Conservation (phyloP, 352 stramenopile genomes). For the Phytophthora palmivora region DNA sequence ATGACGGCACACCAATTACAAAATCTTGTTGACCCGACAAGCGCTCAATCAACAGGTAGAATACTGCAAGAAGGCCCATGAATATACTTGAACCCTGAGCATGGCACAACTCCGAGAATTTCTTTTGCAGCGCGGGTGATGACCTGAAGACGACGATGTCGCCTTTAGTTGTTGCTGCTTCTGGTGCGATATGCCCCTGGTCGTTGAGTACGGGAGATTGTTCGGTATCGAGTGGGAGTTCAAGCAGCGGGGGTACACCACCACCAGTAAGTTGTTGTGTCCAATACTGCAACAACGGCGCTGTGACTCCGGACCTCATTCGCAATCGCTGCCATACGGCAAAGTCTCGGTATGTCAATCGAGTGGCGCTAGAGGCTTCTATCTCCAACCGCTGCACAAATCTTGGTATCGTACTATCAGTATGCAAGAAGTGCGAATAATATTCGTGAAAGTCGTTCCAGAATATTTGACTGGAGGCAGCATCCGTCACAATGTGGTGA, state of each 20-base stretch:
- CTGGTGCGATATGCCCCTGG: not conserved
- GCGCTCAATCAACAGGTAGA: constrained; percentile 53
- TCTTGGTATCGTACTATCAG: not conserved
- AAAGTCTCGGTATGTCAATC: constrained; percentile 57
- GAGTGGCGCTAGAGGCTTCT: constrained; percentile 1
- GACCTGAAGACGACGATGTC: constrained; percentile 48
- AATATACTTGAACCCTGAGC: constrained; percentile 51
- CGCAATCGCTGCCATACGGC: constrained; percentile 49
- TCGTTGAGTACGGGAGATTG: not conserved
- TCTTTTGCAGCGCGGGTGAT: constrained; percentile 29
- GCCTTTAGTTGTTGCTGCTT: constrained; percentile 11
- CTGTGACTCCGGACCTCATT: constrained; percentile 43
- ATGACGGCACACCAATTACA: constrained; percentile 51
- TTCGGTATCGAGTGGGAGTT: constrained; percentile 50
- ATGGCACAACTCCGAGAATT: constrained; percentile 42
- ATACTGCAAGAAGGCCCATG: constrained; percentile 55
- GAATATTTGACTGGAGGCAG: constrained; percentile 51
- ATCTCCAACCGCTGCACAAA: constrained; percentile 14
- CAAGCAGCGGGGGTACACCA: constrained; percentile 31
- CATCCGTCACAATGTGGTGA: constrained; percentile 67
- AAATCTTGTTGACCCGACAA: constrained; percentile 51
- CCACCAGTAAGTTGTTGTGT: constrained; percentile 39
- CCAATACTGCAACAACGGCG: constrained; percentile 56
- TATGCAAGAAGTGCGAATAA: constrained; percentile 27
- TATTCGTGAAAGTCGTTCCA: constrained; percentile 47